Percentiles rank a stretch among this genome's conserved stretches.
Conservation (phyloP, 345 rosid genomes). For the Boechera divaricarpa region DNA sequence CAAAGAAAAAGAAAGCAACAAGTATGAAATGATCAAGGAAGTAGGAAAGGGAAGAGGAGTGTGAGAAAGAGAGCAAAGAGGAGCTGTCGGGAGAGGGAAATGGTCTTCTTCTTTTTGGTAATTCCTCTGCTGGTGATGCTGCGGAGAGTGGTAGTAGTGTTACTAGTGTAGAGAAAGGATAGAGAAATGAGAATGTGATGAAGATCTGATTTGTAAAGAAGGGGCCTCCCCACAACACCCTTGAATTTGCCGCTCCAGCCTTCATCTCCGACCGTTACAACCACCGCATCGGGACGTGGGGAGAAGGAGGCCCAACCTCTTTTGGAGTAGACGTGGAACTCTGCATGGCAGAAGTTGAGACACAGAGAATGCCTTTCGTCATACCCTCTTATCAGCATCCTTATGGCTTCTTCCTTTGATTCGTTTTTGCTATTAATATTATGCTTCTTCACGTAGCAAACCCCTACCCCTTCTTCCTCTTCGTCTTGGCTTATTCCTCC, state of each 20-base stretch:
- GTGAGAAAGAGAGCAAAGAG: constrained; percentile 55
- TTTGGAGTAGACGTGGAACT: constrained; percentile 88
- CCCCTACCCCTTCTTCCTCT: constrained; percentile 43
- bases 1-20: constrained; percentile 3
- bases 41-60: constrained; percentile 54
- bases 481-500: constrained; percentile 33
- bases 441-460: constrained; percentile 64
- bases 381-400: constrained; percentile 74
- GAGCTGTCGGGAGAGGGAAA: constrained; percentile 71
- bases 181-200: constrained; percentile 20
- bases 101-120: constrained; percentile 28
- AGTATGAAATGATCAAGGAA: constrained; percentile 23
- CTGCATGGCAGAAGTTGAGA: constrained; percentile 61
- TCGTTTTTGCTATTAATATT: constrained; percentile 10
- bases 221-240: constrained; percentile 57
- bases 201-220: constrained; percentile 39
- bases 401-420: constrained; percentile 68
- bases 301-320: constrained; percentile 83
- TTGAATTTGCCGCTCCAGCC: constrained; percentile 45
- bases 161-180: constrained; percentile 61
- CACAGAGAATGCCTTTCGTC: constrained; percentile 76
- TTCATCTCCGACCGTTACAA: constrained; percentile 80
- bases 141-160: constrained; percentile 35
- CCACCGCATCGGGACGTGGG: constrained; percentile 64
- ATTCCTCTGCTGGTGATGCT: constrained; percentile 36